These are phyloP conservation scores for Maudiozyma barnettii DNA, from an alignment of 805 yeast species.

Conservation along the genomic window DNA sequence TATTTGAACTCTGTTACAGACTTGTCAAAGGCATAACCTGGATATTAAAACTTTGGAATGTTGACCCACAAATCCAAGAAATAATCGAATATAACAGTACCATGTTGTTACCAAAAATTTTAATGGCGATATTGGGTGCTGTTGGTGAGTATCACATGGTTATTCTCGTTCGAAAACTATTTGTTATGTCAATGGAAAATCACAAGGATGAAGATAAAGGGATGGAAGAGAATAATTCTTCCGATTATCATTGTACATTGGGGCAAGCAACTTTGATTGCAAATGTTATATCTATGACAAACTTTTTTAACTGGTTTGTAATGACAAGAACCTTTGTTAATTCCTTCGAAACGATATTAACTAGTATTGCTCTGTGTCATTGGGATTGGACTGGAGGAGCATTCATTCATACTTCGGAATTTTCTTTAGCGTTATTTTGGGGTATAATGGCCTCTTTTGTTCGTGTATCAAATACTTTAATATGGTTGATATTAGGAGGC, in stretches of 20 bases:
- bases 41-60: not conserved
- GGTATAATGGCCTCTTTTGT: conserved; percentile 60
- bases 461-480: conserved; percentile 73
- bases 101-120: conserved; percentile 48
- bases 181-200: conserved; percentile 13
- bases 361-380: conserved; percentile 52
- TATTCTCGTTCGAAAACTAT: conserved; percentile 34
- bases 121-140: conserved; percentile 63
- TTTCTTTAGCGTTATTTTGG: conserved; percentile 35
- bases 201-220: conserved; percentile 8
- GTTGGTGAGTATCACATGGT: conserved; percentile 58
- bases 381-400: conserved; percentile 55
- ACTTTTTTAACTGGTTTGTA: conserved; percentile 67
- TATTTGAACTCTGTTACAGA: conserved; percentile 38
- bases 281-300: conserved; percentile 16
- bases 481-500: conserved; percentile 63
- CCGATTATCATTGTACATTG: not conserved
- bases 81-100: conserved; percentile 34
- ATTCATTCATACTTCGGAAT: conserved; percentile 11
- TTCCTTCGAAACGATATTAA: conserved; percentile 64
- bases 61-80: not conserved
- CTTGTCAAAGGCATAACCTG: conserved; percentile 3
- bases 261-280: conserved; percentile 12
- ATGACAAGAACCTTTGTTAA: conserved; percentile 81
- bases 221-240: conserved; percentile 2